Evolutionary conservation across 73 alveolate genomes (phyloP).

Genomic region (Paramecium sonneborni): DNA sequence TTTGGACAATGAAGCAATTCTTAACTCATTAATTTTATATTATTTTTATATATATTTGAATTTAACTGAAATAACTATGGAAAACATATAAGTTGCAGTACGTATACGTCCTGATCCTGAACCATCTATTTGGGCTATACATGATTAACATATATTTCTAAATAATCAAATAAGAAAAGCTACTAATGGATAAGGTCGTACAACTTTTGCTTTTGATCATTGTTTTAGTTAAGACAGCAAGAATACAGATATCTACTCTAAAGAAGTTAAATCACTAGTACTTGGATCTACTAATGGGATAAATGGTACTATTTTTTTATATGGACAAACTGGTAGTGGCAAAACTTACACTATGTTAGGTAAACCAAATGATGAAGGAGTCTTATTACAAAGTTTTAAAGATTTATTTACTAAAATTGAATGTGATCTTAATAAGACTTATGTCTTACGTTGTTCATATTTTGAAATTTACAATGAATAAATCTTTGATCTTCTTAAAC

Average conservation of each 20-base stretch:
- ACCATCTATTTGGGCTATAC: conserved; percentile 50
- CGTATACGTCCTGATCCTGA: conserved; percentile 68
- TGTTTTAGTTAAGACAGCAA: conserved; percentile 38
- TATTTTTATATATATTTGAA: background rate
- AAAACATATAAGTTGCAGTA: conserved; percentile 69
- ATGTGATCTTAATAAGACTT: conserved; percentile 53
- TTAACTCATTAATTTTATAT: conserved; percentile 10
- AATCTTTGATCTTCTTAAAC: conserved; percentile 90
- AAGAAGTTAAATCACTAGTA: conserved; percentile 33
- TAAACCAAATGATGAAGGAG: conserved; percentile 55
- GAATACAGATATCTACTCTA: conserved; percentile 37
- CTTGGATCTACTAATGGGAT: conserved; percentile 64
- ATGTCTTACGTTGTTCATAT: conserved; percentile 86
- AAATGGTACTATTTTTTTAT: conserved; percentile 67
- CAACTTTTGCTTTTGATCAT: conserved; percentile 53
- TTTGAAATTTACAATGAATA: conserved; percentile 96
- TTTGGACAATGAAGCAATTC: conserved; percentile 51
- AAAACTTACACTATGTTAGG: conserved; percentile 75
- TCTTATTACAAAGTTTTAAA: conserved; percentile 2
- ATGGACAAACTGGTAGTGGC: conserved; percentile 78
- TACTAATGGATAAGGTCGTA: background rate
- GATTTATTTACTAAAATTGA: conserved; percentile 58
- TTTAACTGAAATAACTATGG: conserved; percentile 54
- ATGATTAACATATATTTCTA: conserved; percentile 35
- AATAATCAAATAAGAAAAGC: background rate